These are phyloP conservation scores for Drechmeria coniospora DNA, from an alignment of 2,329 filamentous ascomycete genomes.

Conservation along the genomic window DNA sequence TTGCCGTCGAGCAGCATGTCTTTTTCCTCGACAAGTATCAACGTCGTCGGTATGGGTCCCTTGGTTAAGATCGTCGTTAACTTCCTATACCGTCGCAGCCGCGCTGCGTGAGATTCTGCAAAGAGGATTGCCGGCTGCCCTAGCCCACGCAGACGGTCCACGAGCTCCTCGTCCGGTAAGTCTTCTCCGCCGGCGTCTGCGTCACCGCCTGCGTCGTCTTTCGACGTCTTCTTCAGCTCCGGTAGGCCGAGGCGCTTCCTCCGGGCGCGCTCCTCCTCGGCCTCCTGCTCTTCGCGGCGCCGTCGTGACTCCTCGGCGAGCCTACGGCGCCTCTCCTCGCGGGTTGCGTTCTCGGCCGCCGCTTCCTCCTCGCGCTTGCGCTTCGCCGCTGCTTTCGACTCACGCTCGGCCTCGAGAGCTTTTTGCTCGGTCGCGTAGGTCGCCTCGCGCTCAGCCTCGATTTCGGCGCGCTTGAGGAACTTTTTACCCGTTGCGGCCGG, in stretches of 20 bases:
- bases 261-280: slow-evolving; percentile 54
- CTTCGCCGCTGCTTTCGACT: slow-evolving; percentile 57
- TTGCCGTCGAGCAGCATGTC: slow-evolving; percentile 69
- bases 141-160: slow-evolving; percentile 50
- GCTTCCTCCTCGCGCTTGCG: slow-evolving; percentile 83
- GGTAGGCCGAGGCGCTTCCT: slow-evolving; percentile 69
- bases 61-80: slow-evolving; percentile 47
- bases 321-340: slow-evolving; percentile 68
- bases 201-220: slow-evolving; percentile 26
- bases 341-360: slow-evolving; percentile 47
- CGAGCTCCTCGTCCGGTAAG: slow-evolving; percentile 55
- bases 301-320: slow-evolving; percentile 67
- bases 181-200: slow-evolving; percentile 39
- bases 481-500: slow-evolving; percentile 41
- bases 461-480: slow-evolving; percentile 70
- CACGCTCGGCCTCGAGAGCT: slow-evolving; percentile 53
- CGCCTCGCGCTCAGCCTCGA: slow-evolving; percentile 67
- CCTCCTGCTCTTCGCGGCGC: slow-evolving; percentile 56
- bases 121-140: slow-evolving; percentile 65
- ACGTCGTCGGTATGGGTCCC: slow-evolving; percentile 74
- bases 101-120: slow-evolving; percentile 58
- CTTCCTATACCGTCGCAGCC: slow-evolving; percentile 55
- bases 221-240: slow-evolving; percentile 37
- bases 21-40: slow-evolving; percentile 65
- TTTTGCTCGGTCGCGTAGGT: slow-evolving; percentile 73